Conservation (phyloP, 495 filamentous ascomycete genomes). For the Astrocystis sublimbata region DNA sequence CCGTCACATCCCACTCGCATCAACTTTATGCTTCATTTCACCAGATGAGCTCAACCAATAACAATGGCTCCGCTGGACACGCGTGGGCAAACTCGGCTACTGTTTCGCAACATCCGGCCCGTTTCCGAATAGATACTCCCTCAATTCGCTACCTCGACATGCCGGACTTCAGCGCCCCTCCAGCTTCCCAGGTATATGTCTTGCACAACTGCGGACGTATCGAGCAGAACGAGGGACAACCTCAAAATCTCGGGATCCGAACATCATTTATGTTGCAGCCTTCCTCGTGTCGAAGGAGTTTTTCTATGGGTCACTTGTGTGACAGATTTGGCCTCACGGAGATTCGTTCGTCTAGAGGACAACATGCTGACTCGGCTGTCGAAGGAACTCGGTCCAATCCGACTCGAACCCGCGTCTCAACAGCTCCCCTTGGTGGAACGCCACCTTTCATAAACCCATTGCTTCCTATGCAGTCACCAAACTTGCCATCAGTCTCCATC, state of each 20-base stretch:
- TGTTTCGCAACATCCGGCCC: slow-evolving; percentile 24
- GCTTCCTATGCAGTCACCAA: not conserved
- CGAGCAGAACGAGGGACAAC: slow-evolving; percentile 3
- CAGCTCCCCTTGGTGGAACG: not conserved
- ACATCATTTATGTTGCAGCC: not conserved
- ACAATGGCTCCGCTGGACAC: slow-evolving; percentile 19
- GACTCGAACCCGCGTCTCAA: not conserved
- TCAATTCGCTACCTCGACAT: not conserved
- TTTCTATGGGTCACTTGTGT: slow-evolving; percentile 9
- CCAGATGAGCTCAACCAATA: slow-evolving; percentile 18
- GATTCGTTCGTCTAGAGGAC: not conserved
- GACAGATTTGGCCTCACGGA: slow-evolving; percentile 13
- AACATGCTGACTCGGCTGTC: not conserved
- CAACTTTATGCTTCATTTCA: slow-evolving; percentile 15
- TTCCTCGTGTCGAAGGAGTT: slow-evolving; percentile 15
- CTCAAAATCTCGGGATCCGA: not conserved
- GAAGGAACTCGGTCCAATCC: not conserved
- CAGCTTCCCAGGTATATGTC: slow-evolving; percentile 14
- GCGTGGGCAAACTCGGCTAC: slow-evolving; percentile 25
- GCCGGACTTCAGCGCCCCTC: slow-evolving; percentile 19
- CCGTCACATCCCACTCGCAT: slow-evolving; percentile 23
- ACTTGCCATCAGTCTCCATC: not conserved
- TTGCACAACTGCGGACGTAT: slow-evolving; percentile 12
- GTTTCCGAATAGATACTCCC: not conserved
- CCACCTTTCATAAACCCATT: slow-evolving; percentile 1